Evolutionary conservation across 202 grass and related monocot species (phyloP), one percentile per base, ranked within the genome.

Genomic region (Carex sylvatica): DNA sequence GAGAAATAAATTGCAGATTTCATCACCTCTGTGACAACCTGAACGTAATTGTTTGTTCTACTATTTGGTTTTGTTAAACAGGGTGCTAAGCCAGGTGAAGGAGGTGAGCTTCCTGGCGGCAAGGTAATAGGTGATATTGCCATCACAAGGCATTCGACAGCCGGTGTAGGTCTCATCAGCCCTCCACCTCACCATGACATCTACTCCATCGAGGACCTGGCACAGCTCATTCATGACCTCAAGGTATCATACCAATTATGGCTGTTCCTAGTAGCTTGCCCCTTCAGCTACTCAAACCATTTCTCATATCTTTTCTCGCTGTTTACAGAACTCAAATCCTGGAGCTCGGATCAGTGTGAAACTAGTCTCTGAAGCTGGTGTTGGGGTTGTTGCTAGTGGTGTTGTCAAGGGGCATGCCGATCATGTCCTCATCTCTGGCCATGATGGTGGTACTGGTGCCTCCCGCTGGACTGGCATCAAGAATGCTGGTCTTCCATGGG

Each of bases 391-490:
- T 42, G 96, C 96, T 52, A 99, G 93, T 60, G 96, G 96, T 55
- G 96, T 99, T 83, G 96, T 99, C 62, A 99, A 99, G 86, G 96
- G 96, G 23, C 96, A 96, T 49, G 96, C 96, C 1, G 93, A 99
- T 38, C 96, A 99, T 82, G 89, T 99, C 82, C 90, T 99, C 81
- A 99, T 99, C 61, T 96, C 96, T 82, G 96, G 96, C 38, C 96
- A 99, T 77, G 96, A 99, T 44, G 96, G 96, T 47, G 96, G 96
- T 59, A 99, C 96, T 5, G 96, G 96, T 74, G 96, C 96, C 65
- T 99, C 96, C 38, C 89, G 96, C 69, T 99, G 96, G 96, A 99
- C 96, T 6, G 96, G 96, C 74, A 99, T 99, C 71, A 99, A 99
- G 84, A 99, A 96, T 93, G 96, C 96, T 65, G 96, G 96, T 53